Evolutionary conservation across 768 basidiomycete species (phyloP), one percentile per base, ranked within the genome.

Genomic region (Psilocybe subaeruginosa): DNA sequence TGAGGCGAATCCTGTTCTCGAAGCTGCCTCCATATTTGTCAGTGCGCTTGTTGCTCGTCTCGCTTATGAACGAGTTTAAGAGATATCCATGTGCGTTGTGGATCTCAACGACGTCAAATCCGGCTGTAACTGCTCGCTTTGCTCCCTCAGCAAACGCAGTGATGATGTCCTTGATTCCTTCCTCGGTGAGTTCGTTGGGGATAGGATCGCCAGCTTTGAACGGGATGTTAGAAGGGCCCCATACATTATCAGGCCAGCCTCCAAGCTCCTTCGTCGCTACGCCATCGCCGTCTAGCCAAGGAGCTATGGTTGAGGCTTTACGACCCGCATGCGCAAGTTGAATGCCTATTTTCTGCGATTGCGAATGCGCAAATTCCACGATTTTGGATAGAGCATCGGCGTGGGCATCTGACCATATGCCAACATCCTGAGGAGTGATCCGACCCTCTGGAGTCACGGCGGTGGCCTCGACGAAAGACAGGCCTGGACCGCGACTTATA

Each of bases 251-350:
- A 0, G 81, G 80, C 82, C 81, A 84, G 7, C 87, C 87, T n/a
- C 80, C 80, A 3, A 70, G 69, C 7, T 73, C 73, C 39, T 73
- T 73, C 0, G 70, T 64, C 3, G 83, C 83, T 8, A 50, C 67
- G 3, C 30, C 12, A 29, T 53, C 50, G 9, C 64, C 64, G 29
- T 73, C 58, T 33, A 89, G 68, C 87, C 88, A 92, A 0, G 89
- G 88, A 1, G 86, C 82, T 12, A 83, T 70, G 0, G 80, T 86
- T 6, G 85, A 86, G 0, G 84, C 89, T 71, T 93, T 93, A 16
- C 91, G 79, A 0, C 92, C 91, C 0, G 90, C 88, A 63, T 93
- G 92, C 0, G 82, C 87, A n/a, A 93, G 81, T 65, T 93, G 92
- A 58, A 92, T 87, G 6, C 77, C 91, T 29, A 93, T 82, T 53